Conservation (phyloP, 345 rosid genomes). For the Euphorbia peplus region DNA sequence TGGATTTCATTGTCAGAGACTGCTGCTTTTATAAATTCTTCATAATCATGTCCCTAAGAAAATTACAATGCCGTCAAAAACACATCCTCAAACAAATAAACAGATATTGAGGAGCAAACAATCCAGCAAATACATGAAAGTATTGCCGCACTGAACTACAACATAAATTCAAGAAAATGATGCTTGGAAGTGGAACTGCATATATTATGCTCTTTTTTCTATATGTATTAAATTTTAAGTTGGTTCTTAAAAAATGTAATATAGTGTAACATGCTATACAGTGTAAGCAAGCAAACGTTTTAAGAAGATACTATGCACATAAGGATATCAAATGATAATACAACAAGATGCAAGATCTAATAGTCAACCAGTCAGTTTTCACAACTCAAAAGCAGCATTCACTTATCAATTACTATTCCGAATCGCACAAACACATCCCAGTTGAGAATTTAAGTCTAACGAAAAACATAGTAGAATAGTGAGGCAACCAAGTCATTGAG, state of each 20-base stretch:
- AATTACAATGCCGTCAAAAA: constrained; percentile 2
- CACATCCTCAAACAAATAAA: neutral
- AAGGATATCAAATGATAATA: neutral
- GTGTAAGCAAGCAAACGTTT: neutral
- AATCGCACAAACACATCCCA: neutral
- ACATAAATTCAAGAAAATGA: neutral
- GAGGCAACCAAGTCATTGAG: constrained; percentile 1
- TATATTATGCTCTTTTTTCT: neutral
- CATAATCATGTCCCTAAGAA: constrained; percentile 56
- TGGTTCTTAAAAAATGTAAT: neutral
- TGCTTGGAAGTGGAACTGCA: neutral
- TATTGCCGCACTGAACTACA: neutral
- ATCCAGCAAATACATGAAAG: neutral
- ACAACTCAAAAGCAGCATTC: neutral
- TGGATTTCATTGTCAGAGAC: constrained; percentile 60
- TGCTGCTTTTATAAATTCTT: constrained; percentile 72
- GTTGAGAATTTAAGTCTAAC: neutral
- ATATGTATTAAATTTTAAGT: neutral
- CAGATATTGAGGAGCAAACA: neutral
- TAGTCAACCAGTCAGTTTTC: neutral
- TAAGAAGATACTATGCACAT: neutral
- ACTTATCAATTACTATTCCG: neutral
- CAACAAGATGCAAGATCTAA: constrained; percentile 2
- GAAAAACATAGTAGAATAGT: neutral
- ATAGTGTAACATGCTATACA: constrained; percentile 1